Evolutionary conservation across 176 grass and related monocot species (phyloP).

Genomic region (Rhipidocladum racemiflorum): DNA sequence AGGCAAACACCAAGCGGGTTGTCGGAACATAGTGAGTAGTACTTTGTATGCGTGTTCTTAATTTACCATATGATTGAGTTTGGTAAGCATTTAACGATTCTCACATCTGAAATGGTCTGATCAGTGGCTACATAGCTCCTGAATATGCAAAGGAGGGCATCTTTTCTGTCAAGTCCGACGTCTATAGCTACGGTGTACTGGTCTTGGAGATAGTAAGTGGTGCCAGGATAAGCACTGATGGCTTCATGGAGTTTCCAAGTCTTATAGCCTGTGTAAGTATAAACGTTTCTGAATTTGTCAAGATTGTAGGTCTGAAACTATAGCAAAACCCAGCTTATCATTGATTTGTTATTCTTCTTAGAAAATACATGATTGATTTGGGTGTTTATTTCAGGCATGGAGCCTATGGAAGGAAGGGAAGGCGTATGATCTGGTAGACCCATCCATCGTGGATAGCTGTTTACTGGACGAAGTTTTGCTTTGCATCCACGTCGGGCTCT

Average conservation of each 20-base stretch:
- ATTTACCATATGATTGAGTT: neutral
- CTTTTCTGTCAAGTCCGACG: slow-evolving; percentile 61
- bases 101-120: neutral
- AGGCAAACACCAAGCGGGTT: slow-evolving; percentile 49
- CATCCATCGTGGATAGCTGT: slow-evolving; percentile 27
- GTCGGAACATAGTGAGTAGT: slow-evolving; percentile 69
- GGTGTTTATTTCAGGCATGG: slow-evolving; percentile 38
- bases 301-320: neutral
- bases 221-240: slow-evolving; percentile 41
- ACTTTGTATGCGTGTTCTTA: neutral
- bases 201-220: slow-evolving; percentile 59
- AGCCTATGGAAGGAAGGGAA: slow-evolving; percentile 55
- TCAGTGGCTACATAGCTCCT: slow-evolving; percentile 68
- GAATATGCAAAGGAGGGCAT: slow-evolving; percentile 57
- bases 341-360: neutral
- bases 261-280: slow-evolving; percentile 55
- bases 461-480: slow-evolving; percentile 30
- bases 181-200: slow-evolving; percentile 66
- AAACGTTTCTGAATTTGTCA: neutral
- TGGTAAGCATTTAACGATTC: neutral
- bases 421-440: slow-evolving; percentile 37
- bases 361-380: neutral
- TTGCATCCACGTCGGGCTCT: slow-evolving; percentile 62
- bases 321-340: neutral
- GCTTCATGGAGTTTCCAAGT: slow-evolving; percentile 45